Evolutionary conservation across 495 filamentous ascomycete genomes (phyloP), one percentile per base, ranked within the genome.

Genomic region (Hyaloscypha hepaticicola): DNA sequence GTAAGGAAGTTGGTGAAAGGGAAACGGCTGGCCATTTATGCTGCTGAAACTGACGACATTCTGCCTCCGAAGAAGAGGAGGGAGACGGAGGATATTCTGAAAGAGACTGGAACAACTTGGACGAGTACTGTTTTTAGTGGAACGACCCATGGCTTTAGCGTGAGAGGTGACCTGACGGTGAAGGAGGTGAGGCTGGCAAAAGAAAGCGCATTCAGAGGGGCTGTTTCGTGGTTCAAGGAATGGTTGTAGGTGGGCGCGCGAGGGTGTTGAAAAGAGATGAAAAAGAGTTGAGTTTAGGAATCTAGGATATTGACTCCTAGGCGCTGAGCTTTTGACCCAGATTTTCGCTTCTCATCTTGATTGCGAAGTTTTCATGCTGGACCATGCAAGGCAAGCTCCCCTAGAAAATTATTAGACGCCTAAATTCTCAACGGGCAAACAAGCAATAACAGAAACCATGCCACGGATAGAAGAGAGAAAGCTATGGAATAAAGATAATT

Each of bases 61-160:
- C 49, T 53, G 14, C 48, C 60, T 41, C 16, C 60, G 8, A 26
- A 62, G 50, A 62, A 53, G 21, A n/a, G 60, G 27, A 52, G 60
- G 26, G n/a, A 26, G 21, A 62, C 60, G 19, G 60, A 62, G 27
- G 60, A 62, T 62, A 26, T 62, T 21, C 26, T 62, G 31, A 62
- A 48, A 4, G 38, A 34, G 19, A 27, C 12, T n/a, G 60, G 49
- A 29, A 49, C 60, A 11, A 62, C 60, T 53, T 62, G 60, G 60
- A 55, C 38, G 49, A 62, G 60, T 55, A 62, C 60, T 6, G 60
- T 62, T 4, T 62, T 62, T 19, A 55, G 60, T 55, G 49, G 27
- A 25, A 62, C 60, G 5, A n/a, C 21, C 9, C 60, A 62, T 55
- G 60, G 60, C 12, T 62, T 62, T 21, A 62, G 60, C 27, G 60